Evolutionary conservation across 164 flowering plant genomes (phyloP).

Genomic region (Sextonia rubra): DNA sequence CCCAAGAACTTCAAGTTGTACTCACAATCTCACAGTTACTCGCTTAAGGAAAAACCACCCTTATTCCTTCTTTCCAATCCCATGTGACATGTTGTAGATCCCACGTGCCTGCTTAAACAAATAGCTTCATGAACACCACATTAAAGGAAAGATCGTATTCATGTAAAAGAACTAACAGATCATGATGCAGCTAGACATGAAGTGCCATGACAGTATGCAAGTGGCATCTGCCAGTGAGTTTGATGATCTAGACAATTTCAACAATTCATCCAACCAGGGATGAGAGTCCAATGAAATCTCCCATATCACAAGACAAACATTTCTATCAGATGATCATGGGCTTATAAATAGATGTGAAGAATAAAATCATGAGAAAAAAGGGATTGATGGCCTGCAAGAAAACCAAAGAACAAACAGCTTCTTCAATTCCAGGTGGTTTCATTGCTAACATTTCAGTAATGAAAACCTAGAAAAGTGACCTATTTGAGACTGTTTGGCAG

Average conservation of each 20-base stretch:
- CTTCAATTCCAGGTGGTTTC: neutral
- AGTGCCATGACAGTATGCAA: neutral
- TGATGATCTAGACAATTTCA: neutral
- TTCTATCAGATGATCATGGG: no score
- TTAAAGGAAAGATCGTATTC: neutral
- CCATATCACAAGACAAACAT: no score
- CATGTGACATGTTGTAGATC: conserved; percentile 79
- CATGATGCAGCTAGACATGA: neutral
- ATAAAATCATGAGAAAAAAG: no score
- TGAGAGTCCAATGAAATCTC: neutral
- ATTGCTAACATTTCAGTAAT: neutral
- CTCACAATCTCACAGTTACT: neutral
- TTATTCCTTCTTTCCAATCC: conserved; percentile 80
- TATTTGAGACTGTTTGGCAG: neutral
- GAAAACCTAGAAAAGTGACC: neutral
- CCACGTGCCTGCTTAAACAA: conserved; percentile 53
- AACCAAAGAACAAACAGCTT: no score
- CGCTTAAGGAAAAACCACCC: neutral
- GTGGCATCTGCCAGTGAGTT: neutral
- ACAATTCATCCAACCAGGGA: neutral
- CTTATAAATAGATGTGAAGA: no score
- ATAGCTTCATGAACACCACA: neutral
- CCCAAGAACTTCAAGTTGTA: neutral
- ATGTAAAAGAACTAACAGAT: neutral
- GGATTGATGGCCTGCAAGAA: no score